Evolutionary conservation across 148 eudicot genomes (phyloP), one percentile per base, ranked within the genome.

Genomic region (Gaultheria prostrata): DNA sequence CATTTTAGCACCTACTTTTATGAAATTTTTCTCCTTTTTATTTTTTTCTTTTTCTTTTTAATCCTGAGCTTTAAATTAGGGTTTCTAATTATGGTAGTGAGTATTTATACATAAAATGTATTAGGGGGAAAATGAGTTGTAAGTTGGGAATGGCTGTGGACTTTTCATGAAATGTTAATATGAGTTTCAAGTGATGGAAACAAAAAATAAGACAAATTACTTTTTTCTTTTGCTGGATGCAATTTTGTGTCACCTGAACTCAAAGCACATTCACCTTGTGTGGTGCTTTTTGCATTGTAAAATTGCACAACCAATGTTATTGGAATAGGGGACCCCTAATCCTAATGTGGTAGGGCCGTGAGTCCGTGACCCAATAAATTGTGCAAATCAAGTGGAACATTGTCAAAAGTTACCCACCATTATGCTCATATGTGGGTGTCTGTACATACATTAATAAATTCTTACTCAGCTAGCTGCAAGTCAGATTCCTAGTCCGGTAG

Each of bases 31-130:
- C 17, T 9, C 6, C 43, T 39, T 39, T 4, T 39, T 39, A 4
- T 39, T 39, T 4, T 39, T 39, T 39, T 35, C 4, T 77, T 76
- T 3, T 35, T 33, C 20, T 21, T 17, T 54, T 12, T 3, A 67
- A 14, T 67, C 43, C 20, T 18, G 9, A 65, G 65, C 76, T 50
- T 69, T 53, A 30, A 70, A 48, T 70, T 56, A 59, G 77, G 77
- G 43, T 69, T 69, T 20, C 51, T 48, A 70, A 48, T 69, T 81
- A 33, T 81, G 28, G 51, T 69, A 81, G 77, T 57, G 76, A 81
- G 83, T 81, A 28, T 28, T 30, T 67, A 59, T 18, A 67, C 43
- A 17, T 8, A 69, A 33, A 33, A 67, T 65, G 67, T 65, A 14
- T 45, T 63, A 65, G n/a, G 61, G 51, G 45, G 24, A 10, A 26